Percentiles rank a stretch among this genome's conserved stretches.
These are phyloP conservation scores for Penicillium desertorum DNA, from an alignment of 495 filamentous ascomycete genomes.

Conservation along the genomic window DNA sequence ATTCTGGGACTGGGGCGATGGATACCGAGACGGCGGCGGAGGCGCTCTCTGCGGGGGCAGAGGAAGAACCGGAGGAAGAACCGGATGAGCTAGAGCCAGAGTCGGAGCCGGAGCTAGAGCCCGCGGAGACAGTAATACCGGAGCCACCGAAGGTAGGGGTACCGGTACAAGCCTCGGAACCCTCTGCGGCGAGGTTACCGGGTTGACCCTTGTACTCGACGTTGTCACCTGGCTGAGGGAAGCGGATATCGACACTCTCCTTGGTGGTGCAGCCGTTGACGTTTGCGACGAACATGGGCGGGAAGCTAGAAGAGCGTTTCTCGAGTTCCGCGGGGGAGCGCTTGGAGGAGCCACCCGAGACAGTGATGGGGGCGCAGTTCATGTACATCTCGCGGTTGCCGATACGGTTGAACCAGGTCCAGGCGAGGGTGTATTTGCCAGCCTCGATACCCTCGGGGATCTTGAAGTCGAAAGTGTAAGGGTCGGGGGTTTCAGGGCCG, in stretches of 20 bases:
- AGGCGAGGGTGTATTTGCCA: constrained; percentile 70
- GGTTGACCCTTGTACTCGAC: constrained; percentile 40
- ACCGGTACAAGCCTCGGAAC: constrained; percentile 34
- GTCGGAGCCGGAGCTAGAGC: constrained; percentile 19
- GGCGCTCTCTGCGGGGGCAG: constrained; percentile 16
- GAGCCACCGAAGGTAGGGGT: constrained; percentile 31
- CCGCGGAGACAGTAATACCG: constrained; percentile 20
- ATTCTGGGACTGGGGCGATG: constrained; percentile 22
- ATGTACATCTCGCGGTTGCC: constrained; percentile 94
- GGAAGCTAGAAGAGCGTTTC: constrained; percentile 53
- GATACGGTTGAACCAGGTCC: constrained; percentile 89
- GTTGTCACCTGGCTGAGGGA: constrained; percentile 70
- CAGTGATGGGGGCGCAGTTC: constrained; percentile 77
- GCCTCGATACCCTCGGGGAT: constrained; percentile 44
- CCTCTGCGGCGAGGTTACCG: constrained; percentile 30
- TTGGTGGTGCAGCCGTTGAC: constrained; percentile 61
- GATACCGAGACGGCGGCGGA: constrained; percentile 33
- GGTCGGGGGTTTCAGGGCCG: constrained; percentile 21
- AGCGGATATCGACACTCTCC: constrained; percentile 59
- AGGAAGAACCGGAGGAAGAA: constrained; percentile 9
- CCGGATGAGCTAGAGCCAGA: constrained; percentile 8
- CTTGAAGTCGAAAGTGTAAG: constrained; percentile 42
- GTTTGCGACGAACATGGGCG: constrained; percentile 81
- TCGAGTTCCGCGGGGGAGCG: constrained; percentile 35
- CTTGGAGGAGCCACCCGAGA: constrained; percentile 53